Percentiles rank a stretch among this genome's conserved stretches.
phyloP scores from a whole-genome alignment of 2,329 filamentous ascomycete genomes.

The Lasiodiplodia citricola region DNA sequence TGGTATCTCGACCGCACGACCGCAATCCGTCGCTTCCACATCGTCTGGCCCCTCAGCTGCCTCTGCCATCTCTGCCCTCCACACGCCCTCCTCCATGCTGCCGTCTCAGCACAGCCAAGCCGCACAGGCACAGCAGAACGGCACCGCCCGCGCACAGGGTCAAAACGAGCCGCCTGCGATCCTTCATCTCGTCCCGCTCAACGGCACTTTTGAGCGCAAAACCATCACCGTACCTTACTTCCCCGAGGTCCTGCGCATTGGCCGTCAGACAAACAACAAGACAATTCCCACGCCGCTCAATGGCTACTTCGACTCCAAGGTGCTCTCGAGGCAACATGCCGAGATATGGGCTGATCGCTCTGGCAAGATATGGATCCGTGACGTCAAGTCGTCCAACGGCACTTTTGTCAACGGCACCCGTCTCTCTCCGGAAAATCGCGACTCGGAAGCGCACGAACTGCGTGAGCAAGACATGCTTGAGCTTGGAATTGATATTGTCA shows the following conservation, averaged over 20 bases:
- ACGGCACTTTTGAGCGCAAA: conserved; percentile 96
- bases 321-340: conserved; percentile 92
- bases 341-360: conserved; percentile 88
- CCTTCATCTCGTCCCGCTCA: conserved; percentile 85
- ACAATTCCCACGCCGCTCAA: conserved; percentile 89
- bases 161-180: conserved; percentile 71
- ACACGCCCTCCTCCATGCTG: conserved; percentile 66
- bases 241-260: conserved; percentile 93
- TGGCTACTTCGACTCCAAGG: conserved; percentile 98
- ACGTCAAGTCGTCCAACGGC: conserved; percentile 98
- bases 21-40: conserved; percentile 65
- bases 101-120: conserved; percentile 74
- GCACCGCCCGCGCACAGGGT: conserved; percentile 50
- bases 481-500: conserved; percentile 97
- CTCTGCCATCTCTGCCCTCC: conserved; percentile 67
- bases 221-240: conserved; percentile 91
- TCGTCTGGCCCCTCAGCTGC: conserved; percentile 64
- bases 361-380: conserved; percentile 93
- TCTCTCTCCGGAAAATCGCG: conserved; percentile 89
- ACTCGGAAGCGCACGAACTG: conserved; percentile 93
- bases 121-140: conserved; percentile 64
- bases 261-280: conserved; percentile 95
- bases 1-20: conserved; percentile 65
- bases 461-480: conserved; percentile 91
- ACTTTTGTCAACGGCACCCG: conserved; percentile 96